Conservation (phyloP, 768 basidiomycete species). For the Pleurotus pulmonarius region DNA sequence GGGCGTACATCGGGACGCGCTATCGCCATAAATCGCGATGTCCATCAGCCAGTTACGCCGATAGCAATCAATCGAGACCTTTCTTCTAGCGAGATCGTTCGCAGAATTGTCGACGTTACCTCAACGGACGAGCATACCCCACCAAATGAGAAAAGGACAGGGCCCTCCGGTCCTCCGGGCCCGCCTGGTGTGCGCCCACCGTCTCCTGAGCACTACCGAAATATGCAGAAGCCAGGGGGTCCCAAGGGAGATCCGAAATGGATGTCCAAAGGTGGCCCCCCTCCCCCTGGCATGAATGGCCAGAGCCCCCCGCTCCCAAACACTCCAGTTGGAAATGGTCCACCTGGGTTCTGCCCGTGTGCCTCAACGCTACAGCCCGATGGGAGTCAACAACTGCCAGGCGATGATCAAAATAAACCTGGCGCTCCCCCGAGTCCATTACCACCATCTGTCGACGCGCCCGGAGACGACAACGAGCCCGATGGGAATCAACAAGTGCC, state of each 20-base stretch:
- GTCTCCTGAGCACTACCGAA: too few relatives aligned
- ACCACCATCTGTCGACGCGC: not conserved
- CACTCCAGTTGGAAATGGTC: not conserved
- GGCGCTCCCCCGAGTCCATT: not conserved
- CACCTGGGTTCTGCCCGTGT: too few relatives aligned
- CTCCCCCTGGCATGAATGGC: not conserved
- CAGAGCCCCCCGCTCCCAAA: not conserved
- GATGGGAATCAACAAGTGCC: too few relatives aligned
- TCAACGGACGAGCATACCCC: too few relatives aligned
- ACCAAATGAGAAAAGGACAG: too few relatives aligned
- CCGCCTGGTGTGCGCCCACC: too few relatives aligned
- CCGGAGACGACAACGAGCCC: not conserved
- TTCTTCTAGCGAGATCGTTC: not conserved
- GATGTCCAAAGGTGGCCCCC: not conserved
- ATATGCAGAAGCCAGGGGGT: not conserved
- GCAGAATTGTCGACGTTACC: not conserved
- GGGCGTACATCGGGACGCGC: not conserved
- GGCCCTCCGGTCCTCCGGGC: too few relatives aligned
- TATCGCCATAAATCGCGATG: slow-evolving; percentile 3
- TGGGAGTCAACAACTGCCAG: not conserved
- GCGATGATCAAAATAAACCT: not conserved
- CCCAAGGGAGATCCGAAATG: not conserved
- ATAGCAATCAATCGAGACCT: not conserved
- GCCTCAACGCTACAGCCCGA: too few relatives aligned
- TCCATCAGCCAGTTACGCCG: not conserved